These are phyloP conservation scores for Peziza echinospora DNA, from an alignment of 495 filamentous ascomycete genomes.

Conservation along the genomic window DNA sequence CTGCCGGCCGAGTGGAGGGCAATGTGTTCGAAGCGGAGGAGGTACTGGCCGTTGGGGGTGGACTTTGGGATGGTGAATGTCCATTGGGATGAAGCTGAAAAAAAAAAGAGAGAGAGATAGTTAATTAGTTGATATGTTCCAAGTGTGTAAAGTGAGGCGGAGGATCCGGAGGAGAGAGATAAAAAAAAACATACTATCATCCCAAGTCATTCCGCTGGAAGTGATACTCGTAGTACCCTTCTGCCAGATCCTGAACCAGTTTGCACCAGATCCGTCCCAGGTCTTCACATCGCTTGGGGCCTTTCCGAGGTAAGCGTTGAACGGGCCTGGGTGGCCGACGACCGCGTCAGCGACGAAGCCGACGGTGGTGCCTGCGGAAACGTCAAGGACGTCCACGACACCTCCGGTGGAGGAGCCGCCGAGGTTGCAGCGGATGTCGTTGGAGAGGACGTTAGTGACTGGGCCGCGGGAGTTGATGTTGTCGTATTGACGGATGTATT, in stretches of 20 bases:
- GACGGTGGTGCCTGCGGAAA: neutral
- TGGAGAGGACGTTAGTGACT: neutral
- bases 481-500: neutral
- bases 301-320: conserved; percentile 12
- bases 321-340: conserved; percentile 10
- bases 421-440: neutral
- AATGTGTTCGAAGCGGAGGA: conserved; percentile 34
- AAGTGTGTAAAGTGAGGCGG: too few species aligned
- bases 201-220: neutral
- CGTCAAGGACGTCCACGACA: neutral
- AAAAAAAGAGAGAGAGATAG: too few species aligned
- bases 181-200: too few species aligned
- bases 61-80: conserved; percentile 27
- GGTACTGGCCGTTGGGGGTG: conserved; percentile 31
- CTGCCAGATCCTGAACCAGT: conserved; percentile 20
- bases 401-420: neutral
- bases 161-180: too few species aligned
- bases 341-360: conserved; percentile 3
- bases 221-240: conserved; percentile 7
- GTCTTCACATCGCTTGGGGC: conserved; percentile 7
- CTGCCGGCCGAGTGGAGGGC: conserved; percentile 24
- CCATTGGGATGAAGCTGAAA: too few species aligned
- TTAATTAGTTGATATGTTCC: too few species aligned
- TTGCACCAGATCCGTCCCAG: conserved; percentile 10
- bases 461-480: neutral